Conservation (phyloP, 805 yeast genomes). For the Yamadazyma paraphyllophila region DNA sequence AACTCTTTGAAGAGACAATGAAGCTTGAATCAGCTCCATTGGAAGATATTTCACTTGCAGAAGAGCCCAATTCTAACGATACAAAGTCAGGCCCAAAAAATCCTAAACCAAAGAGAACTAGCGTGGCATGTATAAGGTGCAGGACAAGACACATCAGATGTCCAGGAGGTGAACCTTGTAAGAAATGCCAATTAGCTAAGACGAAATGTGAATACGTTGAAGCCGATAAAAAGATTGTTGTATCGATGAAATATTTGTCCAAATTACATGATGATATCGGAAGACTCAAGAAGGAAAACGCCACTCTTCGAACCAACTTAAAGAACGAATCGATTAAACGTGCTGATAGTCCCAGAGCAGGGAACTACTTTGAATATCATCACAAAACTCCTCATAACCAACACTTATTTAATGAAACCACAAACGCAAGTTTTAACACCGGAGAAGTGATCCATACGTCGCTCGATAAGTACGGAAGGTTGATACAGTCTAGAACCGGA, state of each 20-base stretch:
- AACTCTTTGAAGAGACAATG: no score
- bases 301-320: conserved; percentile 46
- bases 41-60: not conserved
- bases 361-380: conserved; percentile 16
- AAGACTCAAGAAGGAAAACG: conserved; percentile 63
- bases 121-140: conserved; percentile 61
- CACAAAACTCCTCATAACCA: conserved; percentile 16
- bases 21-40: no score
- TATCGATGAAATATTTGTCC: conserved; percentile 66
- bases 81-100: not conserved
- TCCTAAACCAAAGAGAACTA: conserved; percentile 27
- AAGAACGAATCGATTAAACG: conserved; percentile 26
- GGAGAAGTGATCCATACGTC: conserved; percentile 69
- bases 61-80: not conserved
- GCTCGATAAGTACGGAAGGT: conserved; percentile 66
- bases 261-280: conserved; percentile 68
- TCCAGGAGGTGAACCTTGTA: conserved; percentile 76
- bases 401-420: conserved; percentile 11
- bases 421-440: conserved; percentile 11
- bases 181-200: conserved; percentile 54
- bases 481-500: conserved; percentile 73
- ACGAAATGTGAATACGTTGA: conserved; percentile 68
- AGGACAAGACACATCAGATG: conserved; percentile 72
- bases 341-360: not conserved
- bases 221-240: conserved; percentile 69